Conservation (phyloP, 1,284 basidiomycete genomes). For the Heterobasidion irregulare region DNA sequence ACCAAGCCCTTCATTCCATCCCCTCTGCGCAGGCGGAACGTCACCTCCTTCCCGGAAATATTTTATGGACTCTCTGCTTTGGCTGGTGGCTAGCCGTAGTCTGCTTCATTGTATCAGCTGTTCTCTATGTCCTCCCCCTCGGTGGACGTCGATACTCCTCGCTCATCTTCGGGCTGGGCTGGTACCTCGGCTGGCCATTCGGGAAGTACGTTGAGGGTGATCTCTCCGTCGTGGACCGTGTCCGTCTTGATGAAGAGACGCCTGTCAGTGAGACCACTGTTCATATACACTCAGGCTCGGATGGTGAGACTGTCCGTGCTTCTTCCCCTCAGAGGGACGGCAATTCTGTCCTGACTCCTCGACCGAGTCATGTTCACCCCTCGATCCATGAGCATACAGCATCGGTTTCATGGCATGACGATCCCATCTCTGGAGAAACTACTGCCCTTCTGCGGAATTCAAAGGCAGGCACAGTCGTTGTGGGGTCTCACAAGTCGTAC, state of each 20-base stretch:
- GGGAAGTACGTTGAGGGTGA: conserved; percentile 97
- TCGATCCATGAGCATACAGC: conserved; percentile 17
- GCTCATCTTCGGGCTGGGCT: conserved; percentile 88
- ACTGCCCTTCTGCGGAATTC: conserved; percentile 24
- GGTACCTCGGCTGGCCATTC: conserved; percentile 98
- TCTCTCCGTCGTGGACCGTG: conserved; percentile 31
- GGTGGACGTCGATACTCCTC: conserved; percentile 83
- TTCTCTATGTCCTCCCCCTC: conserved; percentile 69
- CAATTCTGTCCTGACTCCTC: background rate
- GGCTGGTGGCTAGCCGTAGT: conserved; percentile 86
- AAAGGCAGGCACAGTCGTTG: conserved; percentile 16
- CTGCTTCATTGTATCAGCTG: conserved; percentile 59
- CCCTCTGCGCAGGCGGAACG: conserved; percentile 90
- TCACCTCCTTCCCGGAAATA: conserved; percentile 87
- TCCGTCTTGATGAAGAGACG: conserved; percentile 26
- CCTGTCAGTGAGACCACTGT: conserved; percentile 24
- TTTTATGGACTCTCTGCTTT: conserved; percentile 84
- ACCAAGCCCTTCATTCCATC: conserved; percentile 86
- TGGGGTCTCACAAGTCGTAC: conserved; percentile 51
- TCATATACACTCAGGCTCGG: conserved; percentile 4
- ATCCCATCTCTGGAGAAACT: conserved; percentile 18
- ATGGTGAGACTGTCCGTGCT: conserved; percentile 10
- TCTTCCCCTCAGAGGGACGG: conserved; percentile 1
- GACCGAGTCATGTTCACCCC: background rate
- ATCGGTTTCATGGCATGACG: conserved; percentile 23